Base-by-base conservation (phyloP, 192 early-diverging fungal species). In the Backusella liffmaniae region DNA sequence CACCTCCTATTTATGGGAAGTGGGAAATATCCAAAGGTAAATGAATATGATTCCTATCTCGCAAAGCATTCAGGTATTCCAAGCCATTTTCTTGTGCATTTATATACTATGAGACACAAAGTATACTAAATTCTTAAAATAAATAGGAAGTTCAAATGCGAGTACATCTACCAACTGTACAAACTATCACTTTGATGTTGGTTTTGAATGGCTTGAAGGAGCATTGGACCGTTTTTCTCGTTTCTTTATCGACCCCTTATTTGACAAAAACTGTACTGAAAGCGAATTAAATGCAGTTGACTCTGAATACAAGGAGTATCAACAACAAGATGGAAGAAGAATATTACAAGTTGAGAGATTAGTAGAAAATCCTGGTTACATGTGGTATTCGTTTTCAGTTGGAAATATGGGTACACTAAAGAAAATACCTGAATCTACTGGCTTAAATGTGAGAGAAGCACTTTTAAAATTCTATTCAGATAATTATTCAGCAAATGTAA, bases 401-500 rank as follows among this genome's bases (percentile, higher is more conserved):
- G 97, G 97, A n/a, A 96, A 94, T 82, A 77, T 93, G 69, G 84
- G 89, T n/a, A 96, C 97, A 1, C 85, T 98, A 4, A 82, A 83
- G 49, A 86, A 90, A 26, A 78, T 79, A 7, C 93, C 94, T 5
- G 44, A 78, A 37, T 13, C 71, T 65, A 79, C 87, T 35, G 93
- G 93, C 30, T 77, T 96, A 29, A 87, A 98, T 78, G 85, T 96
- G 37, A 88, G 97, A 16, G 86, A 91, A 23, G 84, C 90, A 35
- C 81, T 97, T 49, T 80, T 98, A 34, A 86, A 92, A 26, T 97
- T 97, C 74, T 91, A 98, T 79, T 84, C 83, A 26, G 89, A 87
- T 68, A 95, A 93, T 82, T 98, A 98, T 80, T 95, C 94, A 23
- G 89, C 95, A 8, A 96, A 95, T 78, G 93, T 96, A 44, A 97